phyloP scores from a whole-genome alignment of 2,329 filamentous ascomycete genomes.

The Akanthomyces muscarius region DNA sequence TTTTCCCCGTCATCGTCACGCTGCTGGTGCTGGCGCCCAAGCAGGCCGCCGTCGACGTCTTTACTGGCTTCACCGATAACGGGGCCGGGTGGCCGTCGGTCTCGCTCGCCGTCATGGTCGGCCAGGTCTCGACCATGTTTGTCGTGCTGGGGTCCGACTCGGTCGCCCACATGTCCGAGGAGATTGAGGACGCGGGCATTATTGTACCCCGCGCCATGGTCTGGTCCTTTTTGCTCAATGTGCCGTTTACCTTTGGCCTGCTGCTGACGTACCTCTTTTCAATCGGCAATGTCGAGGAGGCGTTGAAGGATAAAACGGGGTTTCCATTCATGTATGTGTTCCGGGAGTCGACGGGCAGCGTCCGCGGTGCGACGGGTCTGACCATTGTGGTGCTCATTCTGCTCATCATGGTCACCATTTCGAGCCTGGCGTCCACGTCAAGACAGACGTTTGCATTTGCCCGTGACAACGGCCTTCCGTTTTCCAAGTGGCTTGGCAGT shows the following conservation, averaged over 20 bases:
- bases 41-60: constrained; percentile 17
- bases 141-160: constrained; percentile 19
- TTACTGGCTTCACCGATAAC: constrained; percentile 18
- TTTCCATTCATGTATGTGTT: constrained; percentile 19
- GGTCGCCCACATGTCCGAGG: constrained; percentile 21
- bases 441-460: constrained; percentile 17
- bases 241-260: constrained; percentile 10
- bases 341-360: constrained; percentile 19
- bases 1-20: constrained; percentile 19
- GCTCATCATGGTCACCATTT: constrained; percentile 16
- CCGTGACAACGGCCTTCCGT: constrained; percentile 15
- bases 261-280: constrained; percentile 17
- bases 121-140: constrained; percentile 19
- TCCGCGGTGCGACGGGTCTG: constrained; percentile 6
- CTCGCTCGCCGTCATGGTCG: constrained; percentile 19
- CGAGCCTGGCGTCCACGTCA: constrained; percentile 9
- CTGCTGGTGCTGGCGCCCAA: constrained; percentile 20
- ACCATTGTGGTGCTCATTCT: constrained; percentile 10
- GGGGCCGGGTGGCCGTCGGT: constrained; percentile 22
- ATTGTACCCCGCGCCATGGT: constrained; percentile 19
- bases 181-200: constrained; percentile 19
- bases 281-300: constrained; percentile 11
- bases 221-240: constrained; percentile 7
- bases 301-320: constrained; percentile 7
- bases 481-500: constrained; percentile 18